Evolutionary conservation across 129 eudicot genomes (phyloP).

Genomic region (Lactuca saligna): DNA sequence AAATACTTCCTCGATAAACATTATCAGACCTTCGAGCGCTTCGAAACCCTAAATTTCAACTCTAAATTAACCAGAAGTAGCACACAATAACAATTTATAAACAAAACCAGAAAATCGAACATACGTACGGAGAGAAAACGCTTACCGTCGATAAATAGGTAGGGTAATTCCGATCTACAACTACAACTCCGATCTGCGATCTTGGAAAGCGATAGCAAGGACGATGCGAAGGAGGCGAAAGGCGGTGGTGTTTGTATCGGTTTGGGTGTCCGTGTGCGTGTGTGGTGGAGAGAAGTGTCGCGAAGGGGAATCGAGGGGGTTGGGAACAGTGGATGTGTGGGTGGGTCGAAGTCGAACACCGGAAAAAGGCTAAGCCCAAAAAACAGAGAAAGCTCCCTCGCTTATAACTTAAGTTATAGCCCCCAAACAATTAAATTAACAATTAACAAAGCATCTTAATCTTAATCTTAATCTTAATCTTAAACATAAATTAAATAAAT

Average conservation of each 20-base stretch:
- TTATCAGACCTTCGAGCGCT: constrained; percentile 18
- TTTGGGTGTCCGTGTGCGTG: constrained; percentile 14
- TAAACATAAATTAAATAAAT: no score
- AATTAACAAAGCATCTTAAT: no score
- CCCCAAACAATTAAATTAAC: no score
- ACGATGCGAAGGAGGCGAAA: background rate
- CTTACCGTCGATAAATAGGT: background rate
- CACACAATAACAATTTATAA: background rate
- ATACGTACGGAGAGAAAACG: constrained; percentile 14
- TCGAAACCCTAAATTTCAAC: constrained; percentile 23
- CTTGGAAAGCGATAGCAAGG: constrained; percentile 6
- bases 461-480: no score
- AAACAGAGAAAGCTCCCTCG: background rate
- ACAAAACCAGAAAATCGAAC: background rate
- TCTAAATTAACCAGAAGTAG: constrained; percentile 8
- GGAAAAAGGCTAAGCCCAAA: constrained; percentile 34
- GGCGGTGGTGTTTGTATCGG: constrained; percentile 24
- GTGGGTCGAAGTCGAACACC: constrained; percentile 16
- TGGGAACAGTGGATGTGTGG: constrained; percentile 6
- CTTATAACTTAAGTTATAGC: no score
- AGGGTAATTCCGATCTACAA: constrained; percentile 26
- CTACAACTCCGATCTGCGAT: constrained; percentile 24
- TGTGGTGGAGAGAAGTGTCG: constrained; percentile 26
- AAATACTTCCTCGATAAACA: background rate
- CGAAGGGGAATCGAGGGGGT: constrained; percentile 19